Evolutionary conservation across 1,284 basidiomycete genomes (phyloP).

Genomic region (Apiotrichum laibachii): DNA sequence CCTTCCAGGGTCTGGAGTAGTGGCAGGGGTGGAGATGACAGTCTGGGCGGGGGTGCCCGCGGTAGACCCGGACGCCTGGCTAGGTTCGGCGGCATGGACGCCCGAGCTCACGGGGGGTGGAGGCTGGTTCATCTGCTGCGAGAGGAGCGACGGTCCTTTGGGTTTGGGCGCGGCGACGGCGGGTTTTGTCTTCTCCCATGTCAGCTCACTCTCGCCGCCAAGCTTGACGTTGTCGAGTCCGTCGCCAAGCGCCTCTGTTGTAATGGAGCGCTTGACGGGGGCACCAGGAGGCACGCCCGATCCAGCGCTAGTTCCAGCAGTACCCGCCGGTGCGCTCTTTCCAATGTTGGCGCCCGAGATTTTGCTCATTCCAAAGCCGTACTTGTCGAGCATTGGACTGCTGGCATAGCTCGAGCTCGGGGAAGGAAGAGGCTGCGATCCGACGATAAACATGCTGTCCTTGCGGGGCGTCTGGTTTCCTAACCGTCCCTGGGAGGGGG

Average conservation of each 20-base stretch:
- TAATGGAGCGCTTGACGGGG: slow-evolving; percentile 44
- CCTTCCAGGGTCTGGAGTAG: slow-evolving; percentile 42
- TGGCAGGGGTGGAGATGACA: slow-evolving; percentile 43
- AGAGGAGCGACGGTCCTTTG: slow-evolving; percentile 72
- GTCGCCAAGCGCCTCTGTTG: slow-evolving; percentile 57
- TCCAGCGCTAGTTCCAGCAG: neutral
- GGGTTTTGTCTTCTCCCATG: slow-evolving; percentile 59
- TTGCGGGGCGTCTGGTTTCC: slow-evolving; percentile 94
- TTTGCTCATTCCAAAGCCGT: slow-evolving; percentile 85
- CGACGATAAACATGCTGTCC: slow-evolving; percentile 85
- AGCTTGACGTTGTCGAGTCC: slow-evolving; percentile 67
- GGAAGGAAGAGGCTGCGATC: slow-evolving; percentile 84
- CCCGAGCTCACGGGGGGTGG: slow-evolving; percentile 25
- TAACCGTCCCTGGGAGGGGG: slow-evolving; percentile 89
- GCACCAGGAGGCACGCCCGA: slow-evolving; percentile 7
- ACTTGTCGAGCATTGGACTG: slow-evolving; percentile 81
- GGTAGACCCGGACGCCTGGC: slow-evolving; percentile 23
- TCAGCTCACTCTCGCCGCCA: slow-evolving; percentile 53
- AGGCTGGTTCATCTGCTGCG: slow-evolving; percentile 66
- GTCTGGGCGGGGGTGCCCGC: slow-evolving; percentile 43
- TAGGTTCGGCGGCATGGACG: slow-evolving; percentile 14
- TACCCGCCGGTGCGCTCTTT: slow-evolving; percentile 25
- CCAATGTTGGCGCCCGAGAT: slow-evolving; percentile 47
- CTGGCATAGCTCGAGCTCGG: slow-evolving; percentile 70
- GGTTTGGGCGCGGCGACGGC: slow-evolving; percentile 41